A percentile compares a stretch with the other conserved stretches of the same genome.
These are phyloP conservation scores for Berberis vulgaris DNA, from an alignment of 164 flowering plant genomes.

Conservation along the genomic window DNA sequence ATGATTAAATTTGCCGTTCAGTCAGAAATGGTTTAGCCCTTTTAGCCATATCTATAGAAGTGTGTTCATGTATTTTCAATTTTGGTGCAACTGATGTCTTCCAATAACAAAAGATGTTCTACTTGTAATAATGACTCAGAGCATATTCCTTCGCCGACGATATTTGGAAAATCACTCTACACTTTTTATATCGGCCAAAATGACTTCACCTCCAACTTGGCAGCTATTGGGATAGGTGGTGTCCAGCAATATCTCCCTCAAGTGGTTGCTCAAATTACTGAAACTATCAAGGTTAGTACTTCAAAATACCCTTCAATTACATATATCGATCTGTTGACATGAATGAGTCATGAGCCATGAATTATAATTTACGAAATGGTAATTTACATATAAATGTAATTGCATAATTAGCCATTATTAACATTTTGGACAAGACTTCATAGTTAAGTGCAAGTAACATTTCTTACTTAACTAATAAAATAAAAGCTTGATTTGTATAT, in stretches of 20 bases:
- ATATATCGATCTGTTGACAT: too few species aligned
- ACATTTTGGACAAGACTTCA: too few species aligned
- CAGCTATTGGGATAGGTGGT: conserved; percentile 41
- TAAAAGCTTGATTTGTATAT: neutral
- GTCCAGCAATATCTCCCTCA: conserved; percentile 54
- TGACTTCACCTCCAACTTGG: conserved; percentile 69
- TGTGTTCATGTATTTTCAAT: neutral
- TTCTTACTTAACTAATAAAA: too few species aligned
- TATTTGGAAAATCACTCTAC: conserved; percentile 67
- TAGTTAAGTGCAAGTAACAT: too few species aligned
- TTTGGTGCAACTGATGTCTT: neutral
- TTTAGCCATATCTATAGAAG: neutral
- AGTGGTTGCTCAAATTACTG: conserved; percentile 51
- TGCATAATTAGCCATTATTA: too few species aligned
- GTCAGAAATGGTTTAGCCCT: neutral
- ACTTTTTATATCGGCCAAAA: conserved; percentile 86
- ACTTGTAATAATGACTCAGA: neutral
- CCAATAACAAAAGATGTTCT: neutral
- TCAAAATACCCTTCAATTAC: too few species aligned
- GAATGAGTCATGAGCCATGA: too few species aligned
- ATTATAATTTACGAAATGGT: too few species aligned
- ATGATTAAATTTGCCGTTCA: too few species aligned
- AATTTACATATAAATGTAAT: too few species aligned
- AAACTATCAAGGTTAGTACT: conserved; percentile 47
- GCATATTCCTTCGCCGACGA: conserved; percentile 42